Evolutionary conservation across 1,284 basidiomycete species (phyloP).

Genomic region (Sanghuangporus baumii): DNA sequence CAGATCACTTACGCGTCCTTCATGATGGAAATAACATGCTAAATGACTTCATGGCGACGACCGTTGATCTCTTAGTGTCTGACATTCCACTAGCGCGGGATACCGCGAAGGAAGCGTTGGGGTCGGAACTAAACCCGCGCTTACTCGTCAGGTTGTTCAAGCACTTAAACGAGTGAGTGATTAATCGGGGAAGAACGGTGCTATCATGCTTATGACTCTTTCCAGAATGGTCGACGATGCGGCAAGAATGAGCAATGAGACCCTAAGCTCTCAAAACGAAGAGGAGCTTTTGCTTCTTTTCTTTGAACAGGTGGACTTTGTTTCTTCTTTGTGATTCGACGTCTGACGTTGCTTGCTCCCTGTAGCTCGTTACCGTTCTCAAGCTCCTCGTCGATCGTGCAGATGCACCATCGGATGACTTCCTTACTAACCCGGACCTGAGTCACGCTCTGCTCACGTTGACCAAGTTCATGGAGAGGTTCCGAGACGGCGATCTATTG

Average conservation of each 20-base stretch:
- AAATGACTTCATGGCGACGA: conserved; percentile 59
- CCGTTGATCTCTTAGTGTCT: conserved; percentile 65
- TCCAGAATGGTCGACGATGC: conserved; percentile 42
- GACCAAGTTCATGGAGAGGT: conserved; percentile 61
- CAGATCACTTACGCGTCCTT: conserved; percentile 62
- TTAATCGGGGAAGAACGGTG: not conserved
- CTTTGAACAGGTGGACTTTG: conserved; percentile 59
- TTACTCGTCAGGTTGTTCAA: conserved; percentile 63
- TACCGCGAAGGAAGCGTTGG: conserved; percentile 74
- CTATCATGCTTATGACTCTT: not conserved
- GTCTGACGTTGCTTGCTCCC: conserved; percentile 6
- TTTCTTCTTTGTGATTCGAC: not conserved
- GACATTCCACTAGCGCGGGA: conserved; percentile 66
- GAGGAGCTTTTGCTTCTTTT: conserved; percentile 59
- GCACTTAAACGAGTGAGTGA: conserved; percentile 66
- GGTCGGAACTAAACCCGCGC: conserved; percentile 68
- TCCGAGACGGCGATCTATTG: conserved; percentile 47
- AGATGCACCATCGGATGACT: conserved; percentile 52
- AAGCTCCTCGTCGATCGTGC: conserved; percentile 74
- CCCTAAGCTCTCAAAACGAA: conserved; percentile 26
- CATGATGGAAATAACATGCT: conserved; percentile 54
- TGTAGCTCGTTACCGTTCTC: conserved; percentile 66
- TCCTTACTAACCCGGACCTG: conserved; percentile 61
- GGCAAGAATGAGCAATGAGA: conserved; percentile 24
- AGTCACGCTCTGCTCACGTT: conserved; percentile 60